Conservation (phyloP, 768 basidiomycete species). For the Royoungia palumana region DNA sequence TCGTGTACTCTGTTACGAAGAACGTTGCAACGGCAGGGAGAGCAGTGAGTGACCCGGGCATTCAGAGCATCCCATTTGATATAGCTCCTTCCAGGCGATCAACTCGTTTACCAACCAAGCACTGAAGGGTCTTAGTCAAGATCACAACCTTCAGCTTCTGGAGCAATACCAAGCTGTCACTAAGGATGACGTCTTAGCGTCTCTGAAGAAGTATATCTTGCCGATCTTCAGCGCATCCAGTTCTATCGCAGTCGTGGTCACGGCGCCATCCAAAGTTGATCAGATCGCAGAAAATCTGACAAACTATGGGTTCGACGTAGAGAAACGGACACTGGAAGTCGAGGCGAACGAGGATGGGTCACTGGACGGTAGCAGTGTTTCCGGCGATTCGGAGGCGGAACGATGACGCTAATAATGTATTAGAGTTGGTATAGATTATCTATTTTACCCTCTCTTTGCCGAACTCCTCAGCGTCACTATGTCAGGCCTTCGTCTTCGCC, state of each 20-base stretch:
- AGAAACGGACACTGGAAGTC: conserved; percentile 63
- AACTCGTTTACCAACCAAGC: conserved; percentile 89
- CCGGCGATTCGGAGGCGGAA: conserved; percentile 24
- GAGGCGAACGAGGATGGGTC: conserved; percentile 49
- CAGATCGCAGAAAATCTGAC: conserved; percentile 64
- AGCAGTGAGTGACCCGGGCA: conserved; percentile 55
- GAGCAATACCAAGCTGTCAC: conserved; percentile 78
- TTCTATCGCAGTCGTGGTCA: conserved; percentile 79
- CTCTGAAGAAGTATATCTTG: conserved; percentile 71
- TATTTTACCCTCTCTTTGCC: background rate
- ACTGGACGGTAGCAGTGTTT: conserved; percentile 32
- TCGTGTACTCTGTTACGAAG: conserved; percentile 81
- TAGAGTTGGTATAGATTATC: background rate
- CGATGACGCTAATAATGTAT: conserved; percentile 2
- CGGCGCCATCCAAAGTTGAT: conserved; percentile 75
- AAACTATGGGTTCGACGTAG: conserved; percentile 73
- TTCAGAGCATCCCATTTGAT: background rate
- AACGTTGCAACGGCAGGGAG: conserved; percentile 81
- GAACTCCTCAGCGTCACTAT: background rate
- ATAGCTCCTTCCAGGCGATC: conserved; percentile 50
- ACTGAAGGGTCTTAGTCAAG: conserved; percentile 77
- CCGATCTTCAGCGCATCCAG: conserved; percentile 78
- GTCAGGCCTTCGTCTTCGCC: background rate
- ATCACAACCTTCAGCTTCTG: conserved; percentile 72
- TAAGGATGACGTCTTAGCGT: conserved; percentile 68